These are phyloP conservation scores for Aspergillus fischeri DNA, from an alignment of 2,329 filamentous ascomycete genomes.

Conservation along the genomic window DNA sequence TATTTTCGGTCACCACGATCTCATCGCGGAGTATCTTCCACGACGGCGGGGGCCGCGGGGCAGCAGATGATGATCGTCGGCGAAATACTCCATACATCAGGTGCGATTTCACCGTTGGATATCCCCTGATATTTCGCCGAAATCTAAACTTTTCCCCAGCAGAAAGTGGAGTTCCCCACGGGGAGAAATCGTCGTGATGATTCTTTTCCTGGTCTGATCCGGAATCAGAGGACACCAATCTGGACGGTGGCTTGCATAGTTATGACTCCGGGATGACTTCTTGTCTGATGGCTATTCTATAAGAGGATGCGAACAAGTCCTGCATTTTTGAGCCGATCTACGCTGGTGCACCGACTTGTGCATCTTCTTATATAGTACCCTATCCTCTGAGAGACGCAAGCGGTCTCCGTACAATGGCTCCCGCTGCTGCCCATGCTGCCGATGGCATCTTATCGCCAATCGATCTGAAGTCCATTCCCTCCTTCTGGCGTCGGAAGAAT, in stretches of 20 bases:
- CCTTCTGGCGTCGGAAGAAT: slow-evolving; percentile 33
- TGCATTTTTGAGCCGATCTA: neutral
- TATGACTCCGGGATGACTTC: neutral
- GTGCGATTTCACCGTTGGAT: neutral
- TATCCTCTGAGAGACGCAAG: neutral
- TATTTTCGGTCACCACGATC: neutral
- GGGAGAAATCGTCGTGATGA: neutral
- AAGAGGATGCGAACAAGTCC: neutral
- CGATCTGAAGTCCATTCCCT: slow-evolving; percentile 16
- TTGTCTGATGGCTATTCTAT: neutral
- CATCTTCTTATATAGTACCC: neutral
- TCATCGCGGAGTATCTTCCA: neutral
- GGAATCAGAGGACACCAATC: neutral
- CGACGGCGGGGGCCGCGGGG: too few species aligned
- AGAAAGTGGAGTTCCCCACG: neutral
- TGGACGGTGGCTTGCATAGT: neutral
- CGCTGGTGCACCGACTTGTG: neutral
- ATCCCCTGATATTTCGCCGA: neutral
- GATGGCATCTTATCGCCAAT: slow-evolving; percentile 20
- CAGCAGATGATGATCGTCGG: neutral
- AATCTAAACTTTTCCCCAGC: neutral
- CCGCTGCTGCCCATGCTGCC: slow-evolving; percentile 20
- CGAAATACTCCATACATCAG: neutral
- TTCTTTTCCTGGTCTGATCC: neutral
- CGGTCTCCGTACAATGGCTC: slow-evolving; percentile 10